A percentile compares a stretch with the other conserved stretches of the same genome.
Evolutionary conservation across 1,284 basidiomycete species (phyloP).

Genomic region (Leccinum griseonigrum): DNA sequence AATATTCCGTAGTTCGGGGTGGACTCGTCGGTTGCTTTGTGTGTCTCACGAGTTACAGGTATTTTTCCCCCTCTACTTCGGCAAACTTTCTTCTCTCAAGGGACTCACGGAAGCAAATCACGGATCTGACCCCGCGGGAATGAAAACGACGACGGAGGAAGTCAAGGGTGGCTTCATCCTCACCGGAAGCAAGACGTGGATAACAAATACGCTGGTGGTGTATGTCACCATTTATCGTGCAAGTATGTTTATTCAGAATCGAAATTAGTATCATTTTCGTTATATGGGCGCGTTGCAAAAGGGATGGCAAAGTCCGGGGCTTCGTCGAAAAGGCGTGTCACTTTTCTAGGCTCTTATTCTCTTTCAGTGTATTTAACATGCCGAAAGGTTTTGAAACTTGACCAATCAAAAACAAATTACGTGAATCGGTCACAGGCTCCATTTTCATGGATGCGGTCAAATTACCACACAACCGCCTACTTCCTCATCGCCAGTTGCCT

Average conservation of each 20-base stretch:
- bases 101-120: slow-evolving; percentile 96
- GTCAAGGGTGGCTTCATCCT: slow-evolving; percentile 81
- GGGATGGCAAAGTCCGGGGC: slow-evolving; percentile 90
- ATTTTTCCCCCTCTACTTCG: not conserved
- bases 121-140: slow-evolving; percentile 89
- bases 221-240: slow-evolving; percentile 39
- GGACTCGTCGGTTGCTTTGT: slow-evolving; percentile 93
- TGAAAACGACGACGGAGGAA: slow-evolving; percentile 92
- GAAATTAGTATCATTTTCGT: slow-evolving; percentile 74
- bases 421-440: slow-evolving; percentile 89
- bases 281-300: slow-evolving; percentile 93
- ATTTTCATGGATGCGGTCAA: slow-evolving; percentile 89
- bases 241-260: slow-evolving; percentile 1
- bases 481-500: slow-evolving; percentile 78
- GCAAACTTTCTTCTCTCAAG: slow-evolving; percentile 36
- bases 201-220: slow-evolving; percentile 88
- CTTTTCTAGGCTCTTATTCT: not conserved
- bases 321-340: slow-evolving; percentile 80
- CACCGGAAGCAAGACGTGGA: slow-evolving; percentile 96
- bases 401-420: slow-evolving; percentile 91
- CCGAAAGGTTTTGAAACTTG: slow-evolving; percentile 82
- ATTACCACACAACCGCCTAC: slow-evolving; percentile 68
- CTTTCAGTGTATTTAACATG: not conserved
- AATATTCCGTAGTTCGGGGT: slow-evolving; percentile 61
- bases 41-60: slow-evolving; percentile 31